Conservation (phyloP, 169 alveolate genomes). For the Babesia microti region DNA sequence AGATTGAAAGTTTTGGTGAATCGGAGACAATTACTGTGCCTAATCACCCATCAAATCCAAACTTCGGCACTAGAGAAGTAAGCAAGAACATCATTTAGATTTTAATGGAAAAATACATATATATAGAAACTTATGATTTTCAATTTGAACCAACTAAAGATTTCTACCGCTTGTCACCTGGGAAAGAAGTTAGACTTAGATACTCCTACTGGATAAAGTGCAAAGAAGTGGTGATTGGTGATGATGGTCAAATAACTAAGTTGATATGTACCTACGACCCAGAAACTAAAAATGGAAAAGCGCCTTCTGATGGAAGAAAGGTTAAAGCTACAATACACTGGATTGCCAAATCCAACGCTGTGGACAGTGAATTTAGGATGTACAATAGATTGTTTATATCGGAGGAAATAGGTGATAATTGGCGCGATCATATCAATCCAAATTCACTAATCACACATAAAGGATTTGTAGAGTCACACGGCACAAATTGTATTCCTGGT, state of each 20-base stretch:
- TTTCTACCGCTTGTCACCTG: conserved; percentile 61
- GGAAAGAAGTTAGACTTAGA: conserved; percentile 66
- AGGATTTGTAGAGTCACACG: conserved; percentile 45
- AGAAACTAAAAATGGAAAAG: conserved; percentile 53
- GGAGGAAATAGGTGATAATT: conserved; percentile 43
- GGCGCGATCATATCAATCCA: conserved; percentile 65
- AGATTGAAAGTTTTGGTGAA: conserved; percentile 48
- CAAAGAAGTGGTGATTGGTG: conserved; percentile 48
- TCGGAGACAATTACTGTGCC: conserved; percentile 2
- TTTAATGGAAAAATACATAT: conserved; percentile 53
- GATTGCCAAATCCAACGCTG: conserved; percentile 50
- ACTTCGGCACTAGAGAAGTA: conserved; percentile 14
- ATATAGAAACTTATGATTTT: conserved; percentile 67
- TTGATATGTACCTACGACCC: conserved; percentile 67
- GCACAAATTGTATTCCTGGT: conserved; percentile 30
- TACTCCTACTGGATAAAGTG: conserved; percentile 71
- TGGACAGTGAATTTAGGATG: conserved; percentile 59
- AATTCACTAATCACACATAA: conserved; percentile 51
- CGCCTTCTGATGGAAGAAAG: conserved; percentile 50
- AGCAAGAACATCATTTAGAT: not conserved
- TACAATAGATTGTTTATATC: conserved; percentile 67
- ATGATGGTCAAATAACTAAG: conserved; percentile 33
- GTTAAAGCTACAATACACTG: conserved; percentile 75
- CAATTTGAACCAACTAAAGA: conserved; percentile 48
- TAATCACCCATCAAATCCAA: conserved; percentile 25